These are phyloP conservation scores for Datura wrightii DNA, from an alignment of 257 asterid species.

Conservation along the genomic window DNA sequence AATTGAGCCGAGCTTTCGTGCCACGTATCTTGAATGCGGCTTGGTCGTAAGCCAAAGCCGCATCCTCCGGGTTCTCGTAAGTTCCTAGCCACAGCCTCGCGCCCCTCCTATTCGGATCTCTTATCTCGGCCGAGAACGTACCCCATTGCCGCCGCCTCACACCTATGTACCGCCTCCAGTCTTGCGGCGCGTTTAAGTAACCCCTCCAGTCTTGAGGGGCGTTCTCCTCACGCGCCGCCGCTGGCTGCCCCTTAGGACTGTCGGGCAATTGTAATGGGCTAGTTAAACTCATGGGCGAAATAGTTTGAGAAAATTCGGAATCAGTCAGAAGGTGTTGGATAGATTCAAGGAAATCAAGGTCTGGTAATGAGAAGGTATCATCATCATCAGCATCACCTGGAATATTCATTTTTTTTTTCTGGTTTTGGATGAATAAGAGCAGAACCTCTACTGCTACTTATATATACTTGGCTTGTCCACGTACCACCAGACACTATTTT, in stretches of 20 bases:
- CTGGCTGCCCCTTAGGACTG: neutral
- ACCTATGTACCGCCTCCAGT: conserved; percentile 34
- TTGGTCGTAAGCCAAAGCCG: conserved; percentile 37
- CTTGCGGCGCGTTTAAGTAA: conserved; percentile 22
- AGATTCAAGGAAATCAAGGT: conserved; percentile 41
- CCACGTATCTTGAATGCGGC: conserved; percentile 36
- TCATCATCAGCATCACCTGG: neutral
- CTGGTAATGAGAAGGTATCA: conserved; percentile 32
- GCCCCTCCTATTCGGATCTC: conserved; percentile 33
- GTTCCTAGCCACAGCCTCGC: conserved; percentile 23
- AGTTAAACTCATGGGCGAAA: neutral
- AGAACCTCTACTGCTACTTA: neutral
- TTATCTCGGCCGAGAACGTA: conserved; percentile 35
- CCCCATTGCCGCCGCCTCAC: conserved; percentile 43
- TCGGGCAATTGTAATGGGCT: neutral
- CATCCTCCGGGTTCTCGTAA: neutral
- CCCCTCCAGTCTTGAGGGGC: conserved; percentile 29
- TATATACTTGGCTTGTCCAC: neutral
- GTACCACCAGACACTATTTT: too few relatives aligned
- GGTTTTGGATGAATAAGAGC: neutral
- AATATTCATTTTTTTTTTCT: neutral
- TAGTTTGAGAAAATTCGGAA: conserved; percentile 33
- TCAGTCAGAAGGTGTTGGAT: conserved; percentile 46
- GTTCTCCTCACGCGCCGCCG: neutral
- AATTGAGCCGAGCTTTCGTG: conserved; percentile 30